Evolutionary conservation across 306 rosid genomes (phyloP).

Genomic region (Glycine tomentella): DNA sequence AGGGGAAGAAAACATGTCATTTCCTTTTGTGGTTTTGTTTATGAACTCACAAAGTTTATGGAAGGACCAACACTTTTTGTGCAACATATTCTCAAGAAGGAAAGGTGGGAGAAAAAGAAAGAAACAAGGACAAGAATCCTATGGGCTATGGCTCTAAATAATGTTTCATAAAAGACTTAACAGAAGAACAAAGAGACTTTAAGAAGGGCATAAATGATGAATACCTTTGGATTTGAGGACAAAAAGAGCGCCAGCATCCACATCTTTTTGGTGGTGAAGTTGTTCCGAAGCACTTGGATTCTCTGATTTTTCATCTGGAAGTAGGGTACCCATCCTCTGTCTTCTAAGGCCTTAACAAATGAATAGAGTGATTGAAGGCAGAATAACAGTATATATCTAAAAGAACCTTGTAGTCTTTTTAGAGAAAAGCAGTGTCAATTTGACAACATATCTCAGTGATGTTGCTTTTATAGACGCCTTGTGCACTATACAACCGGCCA

Average conservation of each 20-base stretch:
- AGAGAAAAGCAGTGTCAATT: no score
- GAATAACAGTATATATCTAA: background rate
- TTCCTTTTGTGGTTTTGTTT: background rate
- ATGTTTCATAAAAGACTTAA: background rate
- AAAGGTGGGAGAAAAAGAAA: background rate
- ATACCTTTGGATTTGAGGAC: slow-evolving; percentile 87
- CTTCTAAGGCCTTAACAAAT: background rate
- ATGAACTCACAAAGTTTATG: background rate
- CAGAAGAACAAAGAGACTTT: background rate
- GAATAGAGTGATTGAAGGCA: background rate
- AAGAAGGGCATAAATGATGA: background rate
- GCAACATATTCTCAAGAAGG: background rate
- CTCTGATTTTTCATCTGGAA: slow-evolving; percentile 47
- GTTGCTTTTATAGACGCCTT: no score
- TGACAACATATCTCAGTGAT: no score
- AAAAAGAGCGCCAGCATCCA: slow-evolving; percentile 86
- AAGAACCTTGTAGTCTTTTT: background rate
- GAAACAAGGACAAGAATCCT: background rate
- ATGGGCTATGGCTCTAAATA: background rate
- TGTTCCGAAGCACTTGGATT: slow-evolving; percentile 32
- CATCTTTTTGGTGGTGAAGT: slow-evolving; percentile 33
- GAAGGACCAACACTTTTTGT: background rate
- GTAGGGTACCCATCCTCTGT: slow-evolving; percentile 50
- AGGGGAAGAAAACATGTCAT: background rate
- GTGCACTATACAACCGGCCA: no score